Base-by-base conservation (phyloP, 805 yeast genomes). In the Wickerhamiella galacta region DNA sequence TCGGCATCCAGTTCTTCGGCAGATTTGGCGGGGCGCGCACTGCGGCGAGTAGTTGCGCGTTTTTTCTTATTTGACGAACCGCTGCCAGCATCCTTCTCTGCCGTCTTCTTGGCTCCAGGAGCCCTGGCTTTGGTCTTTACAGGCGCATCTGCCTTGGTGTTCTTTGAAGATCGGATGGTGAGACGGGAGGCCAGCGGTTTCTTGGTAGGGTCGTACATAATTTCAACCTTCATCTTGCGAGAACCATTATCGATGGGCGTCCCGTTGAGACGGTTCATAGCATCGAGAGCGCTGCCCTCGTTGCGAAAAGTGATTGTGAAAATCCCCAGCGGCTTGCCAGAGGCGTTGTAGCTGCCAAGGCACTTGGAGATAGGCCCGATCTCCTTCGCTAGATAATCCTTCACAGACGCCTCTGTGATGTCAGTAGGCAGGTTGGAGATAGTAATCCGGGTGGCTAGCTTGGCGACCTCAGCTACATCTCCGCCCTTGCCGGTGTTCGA, bases 1-100 rank as follows among this genome's bases (percentile, higher is more conserved):
- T 87, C 96, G 54, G 85, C 93, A 60, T 90, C 98, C 53, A 87
- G 72, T 60, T 90, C 87, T 56, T 80, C 96, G 42, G 79, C 66
- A 33, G 93, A 73, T 69, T 83, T 83, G 60, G 68, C 66, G 39
- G 63, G 65, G 38, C 66, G 63, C 44, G 53, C 37, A 23, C 41
- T 39, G 42, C 48, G 35, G 39, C 43, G 25, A 32, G 39, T 20
- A 42, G 42, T 35, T 31, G 24, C 21, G 25, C 46, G 42, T 40
- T 49, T 45, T 42, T 47, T 42, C 20, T 21, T 25, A 35, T 39
- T 35, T 16, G 14, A 6, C 11, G 39, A 35, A 21, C 20, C 39
- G 12, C 33, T 38, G 21, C 42, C 36, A 16, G 19, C 31, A 8
- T 30, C 36, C 38, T 39, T 32, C 36, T 33, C 27, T 19, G 40